Evolutionary conservation across 75 land plant genomes (phyloP), one percentile per base, ranked within the genome.

Genomic region (Larix kaempferi): DNA sequence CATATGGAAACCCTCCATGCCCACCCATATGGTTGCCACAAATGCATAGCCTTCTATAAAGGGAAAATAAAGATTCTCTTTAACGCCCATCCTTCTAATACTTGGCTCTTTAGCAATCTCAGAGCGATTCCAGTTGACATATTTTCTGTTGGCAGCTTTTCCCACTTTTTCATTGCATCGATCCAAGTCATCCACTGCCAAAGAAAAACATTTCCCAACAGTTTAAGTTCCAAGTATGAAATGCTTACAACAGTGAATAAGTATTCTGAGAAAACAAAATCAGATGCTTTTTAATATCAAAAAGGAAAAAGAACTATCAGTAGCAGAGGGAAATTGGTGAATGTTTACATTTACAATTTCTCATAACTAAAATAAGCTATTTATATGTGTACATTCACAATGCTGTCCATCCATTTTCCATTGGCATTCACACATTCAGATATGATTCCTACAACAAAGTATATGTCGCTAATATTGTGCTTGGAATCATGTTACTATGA

Each of bases 1-100:
- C 90, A 90, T 91, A 55, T 98, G 99, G 67, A 98, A 89, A 25
- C 99, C 99, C 25, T 94, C 91, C 76, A 78, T 72, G 66, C 98
- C 98, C 29, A 83, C 90, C 80, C 98, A 85, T 73, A 95, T 80
- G 71, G 93, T 93, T 2, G 94, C 95, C 75, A 89, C 95, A 86
- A 87, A 93, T 14, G 86, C 90, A 82, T 84, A 67, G 2, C 92
- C 89, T 80, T 91, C 89, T 56, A 86, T 88, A 66, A 94, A 98
- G 39, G 99, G 99, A 81, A 98, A 98, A 87, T 88, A 98, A n/a
- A 58, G 75, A 77, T 81, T 92, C 3, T 77, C 52, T 78, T 78
- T 80, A 66, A 75, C 63, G 55, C 76, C 77, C 29, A 78, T 76
- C n/a, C 72, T 71, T 22, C 13, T 49, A 64, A 64, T 10, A 10